phyloP scores from a whole-genome alignment of 768 basidiomycete genomes.

The Mycena latifolia region DNA sequence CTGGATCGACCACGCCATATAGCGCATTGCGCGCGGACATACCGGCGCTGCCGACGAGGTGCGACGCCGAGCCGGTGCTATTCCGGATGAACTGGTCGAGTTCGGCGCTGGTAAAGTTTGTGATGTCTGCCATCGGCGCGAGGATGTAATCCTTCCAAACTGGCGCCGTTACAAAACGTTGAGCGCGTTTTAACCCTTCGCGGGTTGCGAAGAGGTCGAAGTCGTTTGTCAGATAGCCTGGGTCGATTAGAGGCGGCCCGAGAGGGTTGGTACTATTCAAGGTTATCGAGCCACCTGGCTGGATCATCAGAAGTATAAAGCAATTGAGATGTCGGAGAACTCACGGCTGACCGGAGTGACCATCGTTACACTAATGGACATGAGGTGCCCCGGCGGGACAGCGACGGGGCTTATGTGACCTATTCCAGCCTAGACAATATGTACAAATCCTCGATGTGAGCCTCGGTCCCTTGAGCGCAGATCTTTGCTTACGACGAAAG shows the following conservation, averaged over 20 bases:
- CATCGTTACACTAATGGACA: neutral
- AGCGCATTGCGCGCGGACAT: slow-evolving; percentile 32
- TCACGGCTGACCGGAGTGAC: neutral
- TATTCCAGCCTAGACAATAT: too few relatives aligned
- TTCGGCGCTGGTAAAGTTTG: neutral
- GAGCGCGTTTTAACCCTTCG: slow-evolving; percentile 34
- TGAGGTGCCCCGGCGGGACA: neutral
- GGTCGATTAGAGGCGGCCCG: too few relatives aligned
- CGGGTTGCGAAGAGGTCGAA: slow-evolving; percentile 38
- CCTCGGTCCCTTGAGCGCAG: neutral
- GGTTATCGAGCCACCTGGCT: slow-evolving; percentile 40
- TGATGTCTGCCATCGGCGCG: neutral
- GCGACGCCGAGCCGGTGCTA: slow-evolving; percentile 14
- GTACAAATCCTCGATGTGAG: too few relatives aligned
- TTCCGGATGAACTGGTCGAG: slow-evolving; percentile 35
- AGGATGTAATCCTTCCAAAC: slow-evolving; percentile 36
- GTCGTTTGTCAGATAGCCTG: slow-evolving; percentile 31
- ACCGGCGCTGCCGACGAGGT: slow-evolving; percentile 37
- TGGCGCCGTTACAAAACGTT: slow-evolving; percentile 29
- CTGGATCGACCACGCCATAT: slow-evolving; percentile 16
- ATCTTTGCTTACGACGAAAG: too few relatives aligned
- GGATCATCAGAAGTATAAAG: neutral
- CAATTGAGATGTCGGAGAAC: neutral
- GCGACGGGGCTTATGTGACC: neutral
- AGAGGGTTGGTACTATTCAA: slow-evolving; percentile 43